Base-by-base conservation (phyloP, 129 eudicot species). In the Logfia minima region DNA sequence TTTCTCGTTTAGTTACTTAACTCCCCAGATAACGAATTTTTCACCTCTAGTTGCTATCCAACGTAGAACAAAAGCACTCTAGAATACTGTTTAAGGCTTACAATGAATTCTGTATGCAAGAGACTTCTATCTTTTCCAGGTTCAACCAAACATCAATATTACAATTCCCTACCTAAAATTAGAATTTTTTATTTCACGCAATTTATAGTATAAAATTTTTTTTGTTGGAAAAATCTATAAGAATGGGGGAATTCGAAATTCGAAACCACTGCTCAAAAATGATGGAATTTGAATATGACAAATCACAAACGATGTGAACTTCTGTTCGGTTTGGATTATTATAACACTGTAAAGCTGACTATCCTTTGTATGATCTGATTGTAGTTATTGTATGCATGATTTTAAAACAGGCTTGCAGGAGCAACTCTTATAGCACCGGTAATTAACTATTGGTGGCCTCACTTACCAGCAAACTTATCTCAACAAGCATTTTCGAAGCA, bases 401-500 rank as follows among this genome's bases (percentile, higher is more conserved):
- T 45, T 45, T 11, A 2, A 43, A 63, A 75, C 79, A 75, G 97
- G 87, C 61, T 93, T 74, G 92, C 91, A 63, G 97, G 97, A 81
- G 98, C 92, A 60, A 70, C 90, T 73, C 87, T 93, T 65, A 14
- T 93, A 39, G 88, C 97, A 48, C 98, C 98, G 8, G 92, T 79
- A n/a, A 80, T 93, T 58, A 93, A 90, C 58, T 93, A 73, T 69
- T 90, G 95, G 96, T 93, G 98, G 98, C 83, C 85, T 37, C 62
- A 85, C 28, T 68, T 93, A 13, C 92, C 98, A 41, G 69, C 90
- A 14, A 88, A 90, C 72, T 72, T 93, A 61, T 82, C 96, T 9
- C 59, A 48, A 14, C 86, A 88, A 69, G 91, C 74, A 39, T 90
- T 22, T 80, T 56, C 81, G 55, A 75, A 80, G 80, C 96, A 84